Base-by-base conservation (phyloP, 2,329 filamentous ascomycete genomes). In the Sclerotinia borealis region DNA sequence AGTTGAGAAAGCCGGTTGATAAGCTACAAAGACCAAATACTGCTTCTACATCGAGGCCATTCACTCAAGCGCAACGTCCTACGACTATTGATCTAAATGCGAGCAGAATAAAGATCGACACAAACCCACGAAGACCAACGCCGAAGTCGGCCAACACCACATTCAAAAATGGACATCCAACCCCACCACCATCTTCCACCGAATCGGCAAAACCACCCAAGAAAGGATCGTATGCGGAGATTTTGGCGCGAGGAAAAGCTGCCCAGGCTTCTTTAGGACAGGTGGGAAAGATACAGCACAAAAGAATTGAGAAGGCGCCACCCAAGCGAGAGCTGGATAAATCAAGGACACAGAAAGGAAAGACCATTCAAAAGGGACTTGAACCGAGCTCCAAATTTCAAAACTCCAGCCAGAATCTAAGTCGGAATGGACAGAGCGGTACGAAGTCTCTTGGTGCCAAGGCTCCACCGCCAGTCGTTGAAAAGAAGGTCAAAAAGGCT, bases 221-320 rank as follows among this genome's bases (percentile, higher is more conserved):
- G 75, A 90, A 89, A 72, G 87, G 88, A 2, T 90, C 87, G 0
- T 93, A 86, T 73, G 84, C 86, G 43, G 89, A 92, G 71, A 88
- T 92, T 65, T 81, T 93, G 76, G 87, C 87, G 62, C 83, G 88
- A 68, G 90, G 85, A 37, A 86, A 89, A 71, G 84, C 85, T 65
- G 87, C 85, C 15, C 85, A 90, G 70, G 79, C 78, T 45, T 79
- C 77, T 47, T 83, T 85, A 78, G 82, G 60, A 22, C 82, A 83
- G 68, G 80, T 88, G 29, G 88, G 88, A 62, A 86, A 85, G 69
- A 90, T 92, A 68, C 89, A 91, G 72, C 88, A 92, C 75, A 91
- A 91, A 73, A 81, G 87, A 25, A 83, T 86, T 1, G 88, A 90
- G 69, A 88, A 86, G 71, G 76, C 81, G n/a, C 77, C 81, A 8